phyloP scores from a whole-genome alignment of 352 stramenopile genomes.

The Phytophthora brassicae region DNA sequence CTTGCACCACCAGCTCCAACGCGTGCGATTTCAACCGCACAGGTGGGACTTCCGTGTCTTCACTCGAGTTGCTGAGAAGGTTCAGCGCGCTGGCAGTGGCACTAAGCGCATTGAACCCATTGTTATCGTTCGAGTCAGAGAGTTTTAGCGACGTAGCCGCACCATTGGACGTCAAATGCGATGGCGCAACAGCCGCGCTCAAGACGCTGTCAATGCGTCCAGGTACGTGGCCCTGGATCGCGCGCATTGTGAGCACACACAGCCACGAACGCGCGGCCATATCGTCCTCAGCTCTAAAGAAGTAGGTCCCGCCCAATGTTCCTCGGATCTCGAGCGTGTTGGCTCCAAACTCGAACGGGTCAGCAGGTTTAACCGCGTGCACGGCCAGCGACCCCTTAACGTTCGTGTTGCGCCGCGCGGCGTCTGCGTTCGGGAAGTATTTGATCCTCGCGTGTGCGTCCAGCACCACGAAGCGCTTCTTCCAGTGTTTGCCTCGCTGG shows the following conservation, averaged over 20 bases:
- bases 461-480: slow-evolving; percentile 81
- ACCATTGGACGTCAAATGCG: slow-evolving; percentile 12
- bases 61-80: slow-evolving; percentile 19
- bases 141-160: slow-evolving; percentile 16
- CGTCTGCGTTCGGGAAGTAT: slow-evolving; percentile 80
- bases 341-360: slow-evolving; percentile 71
- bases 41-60: slow-evolving; percentile 19
- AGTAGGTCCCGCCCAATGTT: slow-evolving; percentile 79
- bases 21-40: slow-evolving; percentile 61
- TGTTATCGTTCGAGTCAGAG: slow-evolving; percentile 27
- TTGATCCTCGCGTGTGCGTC: slow-evolving; percentile 75
- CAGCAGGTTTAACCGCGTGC: slow-evolving; percentile 72
- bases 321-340: slow-evolving; percentile 78
- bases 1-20: slow-evolving; percentile 63
- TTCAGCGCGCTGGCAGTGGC: slow-evolving; percentile 28
- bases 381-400: slow-evolving; percentile 77
- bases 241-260: slow-evolving; percentile 78
- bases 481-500: slow-evolving; percentile 78
- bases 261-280: slow-evolving; percentile 80
- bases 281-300: slow-evolving; percentile 79
- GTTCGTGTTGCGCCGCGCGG: slow-evolving; percentile 74
- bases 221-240: slow-evolving; percentile 70
- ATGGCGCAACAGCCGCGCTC: slow-evolving; percentile 35
- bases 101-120: slow-evolving; percentile 25
- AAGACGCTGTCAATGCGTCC: slow-evolving; percentile 65